phyloP scores from a whole-genome alignment of 805 yeast species.

The Ogataea henricii region DNA sequence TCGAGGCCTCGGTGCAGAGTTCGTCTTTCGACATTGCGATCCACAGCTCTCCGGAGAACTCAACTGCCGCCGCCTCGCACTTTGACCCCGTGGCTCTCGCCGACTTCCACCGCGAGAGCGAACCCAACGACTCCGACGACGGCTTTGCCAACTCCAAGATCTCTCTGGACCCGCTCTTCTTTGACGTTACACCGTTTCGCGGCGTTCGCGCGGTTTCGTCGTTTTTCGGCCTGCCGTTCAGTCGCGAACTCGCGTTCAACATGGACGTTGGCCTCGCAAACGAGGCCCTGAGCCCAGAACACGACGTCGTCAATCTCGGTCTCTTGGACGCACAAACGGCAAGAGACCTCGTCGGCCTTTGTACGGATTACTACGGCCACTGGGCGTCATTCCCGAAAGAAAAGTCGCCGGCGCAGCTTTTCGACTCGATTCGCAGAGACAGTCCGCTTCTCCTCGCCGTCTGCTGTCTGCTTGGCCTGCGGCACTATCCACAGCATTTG shows the following conservation, averaged over 20 bases:
- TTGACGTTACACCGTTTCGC: conserved; percentile 27
- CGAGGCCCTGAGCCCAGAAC: conserved; percentile 3
- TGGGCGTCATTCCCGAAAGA: conserved; percentile 68
- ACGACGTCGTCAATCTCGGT: conserved; percentile 36
- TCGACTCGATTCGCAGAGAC: conserved; percentile 46
- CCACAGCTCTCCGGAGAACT: no score
- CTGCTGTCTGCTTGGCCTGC: conserved; percentile 58
- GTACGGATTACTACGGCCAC: conserved; percentile 59
- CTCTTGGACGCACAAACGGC: conserved; percentile 49
- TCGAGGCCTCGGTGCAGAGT: not conserved
- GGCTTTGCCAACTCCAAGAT: conserved; percentile 8
- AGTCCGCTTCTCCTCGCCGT: conserved; percentile 64
- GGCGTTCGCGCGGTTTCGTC: conserved; percentile 26
- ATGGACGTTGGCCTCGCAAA: conserved; percentile 5
- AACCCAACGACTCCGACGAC: conserved; percentile 1
- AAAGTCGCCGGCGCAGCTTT: conserved; percentile 44
- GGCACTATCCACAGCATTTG: conserved; percentile 38
- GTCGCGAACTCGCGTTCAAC: conserved; percentile 29
- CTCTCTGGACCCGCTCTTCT: conserved; percentile 15
- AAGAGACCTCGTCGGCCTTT: conserved; percentile 47
- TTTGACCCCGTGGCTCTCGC: no score
- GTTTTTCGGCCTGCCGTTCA: conserved; percentile 26
- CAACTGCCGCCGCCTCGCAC: no score
- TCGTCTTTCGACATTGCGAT: not conserved
- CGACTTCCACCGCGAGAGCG: not conserved